These are phyloP conservation scores for Geotrichum fermentans DNA, from an alignment of 1,139 yeast species.

Conservation along the genomic window DNA sequence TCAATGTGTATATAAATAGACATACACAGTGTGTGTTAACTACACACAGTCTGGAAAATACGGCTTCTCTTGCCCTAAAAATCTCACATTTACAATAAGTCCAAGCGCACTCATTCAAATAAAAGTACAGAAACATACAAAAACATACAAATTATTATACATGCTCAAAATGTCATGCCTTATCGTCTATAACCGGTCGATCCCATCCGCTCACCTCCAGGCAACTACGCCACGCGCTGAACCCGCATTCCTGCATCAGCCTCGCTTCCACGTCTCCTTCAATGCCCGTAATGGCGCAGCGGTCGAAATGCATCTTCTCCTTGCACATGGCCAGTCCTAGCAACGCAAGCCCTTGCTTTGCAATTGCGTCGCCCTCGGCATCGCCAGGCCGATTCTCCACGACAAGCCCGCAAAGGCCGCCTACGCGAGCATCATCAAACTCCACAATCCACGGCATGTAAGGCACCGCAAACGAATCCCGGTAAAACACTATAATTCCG, in stretches of 20 bases:
- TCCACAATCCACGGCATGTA: constrained; percentile 49
- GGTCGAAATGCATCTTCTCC: constrained; percentile 30
- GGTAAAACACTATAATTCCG: constrained; percentile 51
- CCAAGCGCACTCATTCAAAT: no score
- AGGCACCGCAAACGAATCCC: constrained; percentile 42
- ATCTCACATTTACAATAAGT: no score
- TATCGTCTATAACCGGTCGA: no score
- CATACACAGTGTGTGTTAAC: no score
- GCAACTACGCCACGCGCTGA: constrained; percentile 29
- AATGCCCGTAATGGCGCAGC: constrained; percentile 34
- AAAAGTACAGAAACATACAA: no score
- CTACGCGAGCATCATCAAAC: constrained; percentile 40
- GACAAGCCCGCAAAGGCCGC: constrained; percentile 55
- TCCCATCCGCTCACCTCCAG: constrained; percentile 17
- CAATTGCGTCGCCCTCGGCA: neutral
- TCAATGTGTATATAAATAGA: no score
- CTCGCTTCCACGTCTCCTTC: constrained; percentile 2
- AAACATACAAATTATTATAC: no score
- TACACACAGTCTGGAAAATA: no score
- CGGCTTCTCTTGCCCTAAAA: no score
- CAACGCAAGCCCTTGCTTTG: constrained; percentile 47
- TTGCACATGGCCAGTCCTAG: constrained; percentile 55
- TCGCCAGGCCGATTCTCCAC: constrained; percentile 38
- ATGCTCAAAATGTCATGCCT: no score
- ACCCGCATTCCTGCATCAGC: constrained; percentile 24